These are phyloP conservation scores for Hyaloscypha hepaticicola DNA, from an alignment of 495 filamentous ascomycete species.

Conservation along the genomic window DNA sequence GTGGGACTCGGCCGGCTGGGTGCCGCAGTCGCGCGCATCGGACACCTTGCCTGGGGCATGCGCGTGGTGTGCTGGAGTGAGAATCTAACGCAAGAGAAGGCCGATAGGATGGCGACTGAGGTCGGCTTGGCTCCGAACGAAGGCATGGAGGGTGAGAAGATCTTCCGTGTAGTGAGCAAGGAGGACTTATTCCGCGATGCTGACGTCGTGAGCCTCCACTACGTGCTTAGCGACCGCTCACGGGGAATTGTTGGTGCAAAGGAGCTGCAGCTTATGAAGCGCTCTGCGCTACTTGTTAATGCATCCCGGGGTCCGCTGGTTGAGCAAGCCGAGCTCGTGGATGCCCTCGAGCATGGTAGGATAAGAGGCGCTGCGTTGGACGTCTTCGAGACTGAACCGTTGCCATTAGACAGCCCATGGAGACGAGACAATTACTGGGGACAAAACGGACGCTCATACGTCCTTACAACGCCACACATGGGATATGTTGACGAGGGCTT, in stretches of 20 bases:
- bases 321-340: constrained; percentile 64
- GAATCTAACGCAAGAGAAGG: constrained; percentile 72
- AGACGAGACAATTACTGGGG: constrained; percentile 49
- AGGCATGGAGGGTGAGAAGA: constrained; percentile 45
- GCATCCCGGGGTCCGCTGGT: constrained; percentile 72
- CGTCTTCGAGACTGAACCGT: constrained; percentile 73
- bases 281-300: constrained; percentile 64
- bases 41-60: constrained; percentile 67
- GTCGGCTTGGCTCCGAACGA: constrained; percentile 51
- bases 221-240: constrained; percentile 67
- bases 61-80: constrained; percentile 68
- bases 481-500: constrained; percentile 68
- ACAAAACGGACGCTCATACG: constrained; percentile 59
- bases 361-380: constrained; percentile 73
- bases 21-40: constrained; percentile 58
- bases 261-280: constrained; percentile 68
- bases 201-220: constrained; percentile 71
- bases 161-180: constrained; percentile 57
- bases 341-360: constrained; percentile 53
- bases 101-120: constrained; percentile 59
- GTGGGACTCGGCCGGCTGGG: constrained; percentile 74
- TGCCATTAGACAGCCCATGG: not conserved
- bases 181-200: constrained; percentile 61
- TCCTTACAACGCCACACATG: constrained; percentile 74
- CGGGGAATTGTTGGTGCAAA: constrained; percentile 54